Percentiles rank a stretch among this genome's conserved stretches.
Conservation (phyloP, 2,329 filamentous ascomycete species). For the Onygenales sp. region DNA sequence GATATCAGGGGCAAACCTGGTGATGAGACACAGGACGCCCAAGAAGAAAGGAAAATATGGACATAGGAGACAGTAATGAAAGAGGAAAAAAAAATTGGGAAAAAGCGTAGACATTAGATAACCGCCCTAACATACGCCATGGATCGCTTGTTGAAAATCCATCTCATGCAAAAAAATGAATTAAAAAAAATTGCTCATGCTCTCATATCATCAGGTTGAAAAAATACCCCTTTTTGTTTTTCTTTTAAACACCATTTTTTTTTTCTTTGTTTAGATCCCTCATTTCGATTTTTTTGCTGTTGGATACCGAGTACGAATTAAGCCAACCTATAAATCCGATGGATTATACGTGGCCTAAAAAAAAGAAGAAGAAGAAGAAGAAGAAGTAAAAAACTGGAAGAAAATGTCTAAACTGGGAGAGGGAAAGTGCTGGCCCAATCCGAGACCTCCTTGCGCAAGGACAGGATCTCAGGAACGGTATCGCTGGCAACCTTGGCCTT, state of each 20-base stretch:
- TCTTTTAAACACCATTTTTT: slow-evolving; percentile 1
- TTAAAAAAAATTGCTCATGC: slow-evolving; percentile 7
- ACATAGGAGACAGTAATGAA: background rate
- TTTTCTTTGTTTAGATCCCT: slow-evolving; percentile 1
- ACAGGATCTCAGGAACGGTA: slow-evolving; percentile 70
- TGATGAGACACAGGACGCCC: slow-evolving; percentile 7
- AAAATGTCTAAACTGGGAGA: slow-evolving; percentile 53
- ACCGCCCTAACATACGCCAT: slow-evolving; percentile 7
- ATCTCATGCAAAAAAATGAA: slow-evolving; percentile 9
- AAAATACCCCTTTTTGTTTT: slow-evolving; percentile 8
- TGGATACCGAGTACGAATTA: background rate
- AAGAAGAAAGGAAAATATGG: background rate
- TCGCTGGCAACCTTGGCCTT: slow-evolving; percentile 79
- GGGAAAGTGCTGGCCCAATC: slow-evolving; percentile 84
- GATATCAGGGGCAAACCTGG: slow-evolving; percentile 2
- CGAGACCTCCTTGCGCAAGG: slow-evolving; percentile 80
- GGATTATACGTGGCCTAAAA: background rate
- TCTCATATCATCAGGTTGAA: slow-evolving; percentile 12
- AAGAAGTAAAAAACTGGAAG: background rate
- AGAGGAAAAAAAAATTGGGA: background rate
- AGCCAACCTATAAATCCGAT: background rate
- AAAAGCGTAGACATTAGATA: slow-evolving; percentile 1
- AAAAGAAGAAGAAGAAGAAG: background rate
- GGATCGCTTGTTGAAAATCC: slow-evolving; percentile 17
- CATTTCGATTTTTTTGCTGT: background rate